Evolutionary conservation across 495 filamentous ascomycete genomes (phyloP).

Genomic region (Aspergillus incahuasiensis): DNA sequence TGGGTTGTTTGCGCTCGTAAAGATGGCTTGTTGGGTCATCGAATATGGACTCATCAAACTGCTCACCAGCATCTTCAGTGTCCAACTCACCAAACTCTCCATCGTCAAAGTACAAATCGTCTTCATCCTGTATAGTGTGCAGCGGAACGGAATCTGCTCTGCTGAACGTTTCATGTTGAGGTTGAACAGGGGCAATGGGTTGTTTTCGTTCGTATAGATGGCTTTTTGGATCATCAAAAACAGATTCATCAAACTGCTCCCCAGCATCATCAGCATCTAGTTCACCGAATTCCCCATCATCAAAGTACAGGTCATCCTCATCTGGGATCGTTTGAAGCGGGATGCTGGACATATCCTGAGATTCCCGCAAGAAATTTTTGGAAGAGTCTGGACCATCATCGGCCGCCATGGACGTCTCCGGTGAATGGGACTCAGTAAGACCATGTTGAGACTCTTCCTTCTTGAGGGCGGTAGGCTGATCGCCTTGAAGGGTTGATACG

Average conservation of each 20-base stretch:
- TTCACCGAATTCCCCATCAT: conserved; percentile 68
- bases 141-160: background rate
- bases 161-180: conserved; percentile 1
- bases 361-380: background rate
- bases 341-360: background rate
- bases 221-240: conserved; percentile 64
- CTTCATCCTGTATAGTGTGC: conserved; percentile 22
- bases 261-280: conserved; percentile 45
- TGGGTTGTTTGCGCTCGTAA: conserved; percentile 37
- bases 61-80: conserved; percentile 45
- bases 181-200: conserved; percentile 13
- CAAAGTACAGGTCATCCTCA: conserved; percentile 73
- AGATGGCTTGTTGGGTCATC: conserved; percentile 57
- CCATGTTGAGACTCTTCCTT: background rate
- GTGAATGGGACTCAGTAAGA: background rate
- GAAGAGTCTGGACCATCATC: background rate
- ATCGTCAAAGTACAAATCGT: conserved; percentile 81
- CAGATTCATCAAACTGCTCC: conserved; percentile 67
- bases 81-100: conserved; percentile 59
- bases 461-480: background rate
- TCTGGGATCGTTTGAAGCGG: conserved; percentile 4
- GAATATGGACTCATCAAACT: conserved; percentile 77
- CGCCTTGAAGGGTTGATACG: conserved; percentile 12
- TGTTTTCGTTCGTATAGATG: conserved; percentile 43
- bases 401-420: background rate